These are phyloP conservation scores for Podila verticillata DNA, from an alignment of 192 early-diverging fungal genomes.

Conservation along the genomic window DNA sequence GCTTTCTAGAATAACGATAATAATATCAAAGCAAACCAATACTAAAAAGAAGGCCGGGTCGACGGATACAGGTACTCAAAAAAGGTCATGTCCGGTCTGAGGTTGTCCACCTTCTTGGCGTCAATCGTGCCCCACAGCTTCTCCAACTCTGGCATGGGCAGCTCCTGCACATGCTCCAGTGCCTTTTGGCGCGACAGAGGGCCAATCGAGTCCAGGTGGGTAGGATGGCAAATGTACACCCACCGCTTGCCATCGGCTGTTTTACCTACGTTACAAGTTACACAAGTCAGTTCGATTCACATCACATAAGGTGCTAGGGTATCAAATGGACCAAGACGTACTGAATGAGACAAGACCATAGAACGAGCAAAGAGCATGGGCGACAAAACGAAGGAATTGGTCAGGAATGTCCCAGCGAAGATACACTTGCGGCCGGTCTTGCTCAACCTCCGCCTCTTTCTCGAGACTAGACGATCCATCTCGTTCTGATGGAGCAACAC, in stretches of 20 bases:
- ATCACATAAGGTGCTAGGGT: too few species aligned
- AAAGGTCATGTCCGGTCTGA: constrained; percentile 41
- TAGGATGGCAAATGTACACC: constrained; percentile 52
- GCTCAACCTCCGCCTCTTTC: constrained; percentile 1
- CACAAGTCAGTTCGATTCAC: neutral
- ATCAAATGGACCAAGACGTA: constrained; percentile 43
- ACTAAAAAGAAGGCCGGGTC: too few species aligned
- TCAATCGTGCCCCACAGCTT: constrained; percentile 32
- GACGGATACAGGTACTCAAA: constrained; percentile 46
- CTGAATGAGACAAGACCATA: constrained; percentile 60
- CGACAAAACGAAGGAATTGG: constrained; percentile 59
- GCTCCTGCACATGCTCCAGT: constrained; percentile 45
- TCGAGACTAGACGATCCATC: neutral
- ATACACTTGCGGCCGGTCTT: constrained; percentile 21
- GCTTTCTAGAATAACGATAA: too few species aligned
- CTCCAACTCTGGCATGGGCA: constrained; percentile 32
- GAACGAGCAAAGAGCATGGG: constrained; percentile 58
- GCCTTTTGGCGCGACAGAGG: constrained; percentile 29
- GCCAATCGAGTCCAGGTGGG: constrained; percentile 33
- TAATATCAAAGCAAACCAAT: too few species aligned
- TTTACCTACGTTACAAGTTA: constrained; percentile 35
- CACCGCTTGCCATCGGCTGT: constrained; percentile 47
- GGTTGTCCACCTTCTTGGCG: constrained; percentile 15
- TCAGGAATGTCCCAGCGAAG: constrained; percentile 58
- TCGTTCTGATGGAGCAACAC: neutral